Base-by-base conservation (phyloP, 805 yeast species). In the Dipodascus geniculatus region DNA sequence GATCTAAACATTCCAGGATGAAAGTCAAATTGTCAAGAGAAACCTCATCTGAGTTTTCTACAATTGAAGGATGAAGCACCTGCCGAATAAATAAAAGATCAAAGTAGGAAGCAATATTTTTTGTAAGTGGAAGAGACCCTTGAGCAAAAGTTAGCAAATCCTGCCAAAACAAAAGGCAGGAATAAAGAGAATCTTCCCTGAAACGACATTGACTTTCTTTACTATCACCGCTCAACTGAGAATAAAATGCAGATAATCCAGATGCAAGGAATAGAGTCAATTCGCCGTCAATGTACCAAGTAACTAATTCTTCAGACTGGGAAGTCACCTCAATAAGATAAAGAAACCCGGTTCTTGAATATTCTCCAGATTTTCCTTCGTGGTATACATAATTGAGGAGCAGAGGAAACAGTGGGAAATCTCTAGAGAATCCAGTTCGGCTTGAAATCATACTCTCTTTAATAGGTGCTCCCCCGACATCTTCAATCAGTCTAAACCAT, bases 81-180 rank as follows among this genome's bases (percentile, higher is more conserved):
- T 64, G 68, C 3, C 57, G 54, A 42, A 63, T 48, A 52, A 65
- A 65, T n/a, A 65, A 42, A 11, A 49, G 22, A 22, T 65, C 60
- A 50, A 64, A 62, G 44, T 65, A 61, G 16, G 53, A 57, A 48
- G 61, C 38, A 19, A 65, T 52, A 2, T 50, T 16, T n/a, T 53
- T 22, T 19, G 42, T 42, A 35, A 65, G 52, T 22, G 35, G 22
- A 16, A 22, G 17, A 1, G 49, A 50, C 3, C 62, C 59, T 22
- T 17, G 24, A 52, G 65, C 61, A 44, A 55, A 56, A 11, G 49
- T 42, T 16, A 64, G 33, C 49, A 62, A 52, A 49, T 64, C 66
- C 48, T 64, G 67, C 67, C 66, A 63, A 49, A 65, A 65, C 23
- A 57, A 57, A 4, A 65, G 52, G 49, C 62, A 63, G 16, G 23